Evolutionary conservation across 768 basidiomycete genomes (phyloP).

Genomic region (Pulveroboletus sp.): DNA sequence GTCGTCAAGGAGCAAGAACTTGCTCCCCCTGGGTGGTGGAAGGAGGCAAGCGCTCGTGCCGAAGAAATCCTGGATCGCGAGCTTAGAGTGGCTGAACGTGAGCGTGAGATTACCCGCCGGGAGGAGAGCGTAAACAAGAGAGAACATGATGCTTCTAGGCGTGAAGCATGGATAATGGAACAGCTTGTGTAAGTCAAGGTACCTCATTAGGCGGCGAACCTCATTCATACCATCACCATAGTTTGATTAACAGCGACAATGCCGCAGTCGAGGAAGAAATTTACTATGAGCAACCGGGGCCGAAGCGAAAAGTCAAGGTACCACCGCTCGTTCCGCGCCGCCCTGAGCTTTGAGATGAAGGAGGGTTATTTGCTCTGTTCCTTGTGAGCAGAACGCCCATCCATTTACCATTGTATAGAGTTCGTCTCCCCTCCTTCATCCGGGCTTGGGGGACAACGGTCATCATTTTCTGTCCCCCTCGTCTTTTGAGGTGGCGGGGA

Average conservation of each 20-base stretch:
- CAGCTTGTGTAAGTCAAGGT: slow-evolving; percentile 69
- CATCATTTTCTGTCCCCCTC: slow-evolving; percentile 68
- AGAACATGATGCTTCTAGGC: slow-evolving; percentile 83
- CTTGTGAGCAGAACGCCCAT: slow-evolving; percentile 26
- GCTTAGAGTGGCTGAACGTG: slow-evolving; percentile 79
- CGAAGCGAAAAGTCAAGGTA: slow-evolving; percentile 89
- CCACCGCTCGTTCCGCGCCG: slow-evolving; percentile 78
- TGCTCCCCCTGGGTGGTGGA: slow-evolving; percentile 78
- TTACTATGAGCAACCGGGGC: slow-evolving; percentile 65
- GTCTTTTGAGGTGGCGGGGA: slow-evolving; percentile 45
- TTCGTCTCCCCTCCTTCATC: slow-evolving; percentile 86
- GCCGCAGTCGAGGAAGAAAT: slow-evolving; percentile 77
- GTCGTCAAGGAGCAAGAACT: slow-evolving; percentile 80
- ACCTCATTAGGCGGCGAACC: no score
- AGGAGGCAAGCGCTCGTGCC: slow-evolving; percentile 61
- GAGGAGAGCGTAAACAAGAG: slow-evolving; percentile 84
- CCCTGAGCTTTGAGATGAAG: slow-evolving; percentile 95
- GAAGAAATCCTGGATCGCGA: slow-evolving; percentile 86
- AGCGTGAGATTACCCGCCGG: slow-evolving; percentile 82
- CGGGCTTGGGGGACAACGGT: slow-evolving; percentile 88
- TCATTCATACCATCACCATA: slow-evolving; percentile 26
- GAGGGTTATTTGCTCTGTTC: slow-evolving; percentile 51
- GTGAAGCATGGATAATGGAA: slow-evolving; percentile 91
- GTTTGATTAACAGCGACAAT: slow-evolving; percentile 67
- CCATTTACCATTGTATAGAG: slow-evolving; percentile 54